Evolutionary conservation across 176 grass and related monocot species (phyloP).

Genomic region (Paspalum notatum): DNA sequence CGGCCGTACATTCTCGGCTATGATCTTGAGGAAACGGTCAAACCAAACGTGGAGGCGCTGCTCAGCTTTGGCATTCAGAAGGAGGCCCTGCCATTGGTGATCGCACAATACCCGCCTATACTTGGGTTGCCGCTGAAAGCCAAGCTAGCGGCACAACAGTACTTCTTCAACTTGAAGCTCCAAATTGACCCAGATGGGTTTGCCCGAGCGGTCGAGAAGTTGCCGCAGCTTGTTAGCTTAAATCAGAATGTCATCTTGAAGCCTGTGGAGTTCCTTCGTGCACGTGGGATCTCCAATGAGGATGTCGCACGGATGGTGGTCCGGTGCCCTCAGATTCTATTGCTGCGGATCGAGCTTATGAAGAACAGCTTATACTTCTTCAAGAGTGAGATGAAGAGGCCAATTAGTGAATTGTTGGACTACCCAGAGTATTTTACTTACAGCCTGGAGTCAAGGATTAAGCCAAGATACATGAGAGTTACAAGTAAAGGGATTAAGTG

Average conservation of each 20-base stretch:
- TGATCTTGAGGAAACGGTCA: slow-evolving; percentile 79
- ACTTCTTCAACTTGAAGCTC: slow-evolving; percentile 93
- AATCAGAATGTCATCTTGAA: slow-evolving; percentile 84
- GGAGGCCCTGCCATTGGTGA: slow-evolving; percentile 68
- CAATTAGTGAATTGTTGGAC: slow-evolving; percentile 70
- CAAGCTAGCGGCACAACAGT: slow-evolving; percentile 81
- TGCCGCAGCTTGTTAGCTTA: slow-evolving; percentile 89
- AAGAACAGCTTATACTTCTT: slow-evolving; percentile 94
- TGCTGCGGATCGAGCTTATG: slow-evolving; percentile 69
- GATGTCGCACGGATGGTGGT: slow-evolving; percentile 75
- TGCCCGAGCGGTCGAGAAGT: slow-evolving; percentile 64
- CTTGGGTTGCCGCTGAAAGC: slow-evolving; percentile 84
- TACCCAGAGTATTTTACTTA: slow-evolving; percentile 97
- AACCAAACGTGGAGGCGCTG: slow-evolving; percentile 76
- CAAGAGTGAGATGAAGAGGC: slow-evolving; percentile 85
- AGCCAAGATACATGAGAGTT: slow-evolving; percentile 76
- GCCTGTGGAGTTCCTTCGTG: slow-evolving; percentile 72
- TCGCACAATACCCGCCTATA: slow-evolving; percentile 70
- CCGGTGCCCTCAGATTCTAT: slow-evolving; percentile 76
- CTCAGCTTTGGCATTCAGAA: slow-evolving; percentile 74
- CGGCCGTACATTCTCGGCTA: slow-evolving; percentile 86
- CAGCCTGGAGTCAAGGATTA: slow-evolving; percentile 93
- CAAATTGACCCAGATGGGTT: slow-evolving; percentile 83
- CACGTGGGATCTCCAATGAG: slow-evolving; percentile 62
- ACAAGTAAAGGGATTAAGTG: slow-evolving; percentile 71